These are phyloP conservation scores for Plenodomus biglobosus DNA, from an alignment of 2,329 filamentous ascomycete species.

Conservation along the genomic window DNA sequence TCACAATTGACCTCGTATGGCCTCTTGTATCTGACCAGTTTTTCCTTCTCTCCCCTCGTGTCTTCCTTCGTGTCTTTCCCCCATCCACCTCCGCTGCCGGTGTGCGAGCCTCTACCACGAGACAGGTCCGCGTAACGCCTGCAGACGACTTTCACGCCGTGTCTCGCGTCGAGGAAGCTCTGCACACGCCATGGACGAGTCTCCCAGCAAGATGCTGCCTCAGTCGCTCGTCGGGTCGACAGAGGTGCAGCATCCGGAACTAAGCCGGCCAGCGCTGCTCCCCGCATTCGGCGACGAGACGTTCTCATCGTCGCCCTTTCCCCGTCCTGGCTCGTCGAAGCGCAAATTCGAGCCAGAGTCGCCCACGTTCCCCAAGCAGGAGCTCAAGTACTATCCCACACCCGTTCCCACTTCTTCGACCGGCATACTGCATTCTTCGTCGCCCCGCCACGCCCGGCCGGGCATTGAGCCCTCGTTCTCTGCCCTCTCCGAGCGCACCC, in stretches of 20 bases:
- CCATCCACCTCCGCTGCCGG: slow-evolving; percentile 23
- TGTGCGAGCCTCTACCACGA: slow-evolving; percentile 25
- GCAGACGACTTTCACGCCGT: slow-evolving; percentile 29
- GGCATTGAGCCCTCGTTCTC: slow-evolving; percentile 60
- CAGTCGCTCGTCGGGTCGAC: slow-evolving; percentile 34
- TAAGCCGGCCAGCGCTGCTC: slow-evolving; percentile 66
- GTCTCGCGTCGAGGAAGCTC: slow-evolving; percentile 30
- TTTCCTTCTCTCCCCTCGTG: slow-evolving; percentile 19
- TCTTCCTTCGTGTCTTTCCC: slow-evolving; percentile 17
- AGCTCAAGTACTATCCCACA: slow-evolving; percentile 78
- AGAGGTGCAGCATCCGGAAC: slow-evolving; percentile 44
- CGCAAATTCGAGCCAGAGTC: slow-evolving; percentile 61
- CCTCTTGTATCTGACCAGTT: slow-evolving; percentile 34
- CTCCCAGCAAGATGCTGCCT: slow-evolving; percentile 26
- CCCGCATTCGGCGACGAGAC: slow-evolving; percentile 66
- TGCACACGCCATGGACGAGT: slow-evolving; percentile 37
- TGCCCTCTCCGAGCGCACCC: slow-evolving; percentile 73
- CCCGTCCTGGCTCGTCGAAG: slow-evolving; percentile 63
- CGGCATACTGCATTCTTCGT: slow-evolving; percentile 83
- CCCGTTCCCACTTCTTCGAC: slow-evolving; percentile 93
- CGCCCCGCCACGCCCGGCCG: slow-evolving; percentile 55
- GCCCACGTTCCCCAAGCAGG: slow-evolving; percentile 50
- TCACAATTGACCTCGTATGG: slow-evolving; percentile 40
- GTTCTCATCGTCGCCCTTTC: slow-evolving; percentile 75
- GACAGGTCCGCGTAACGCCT: slow-evolving; percentile 27